Evolutionary conservation across 495 filamentous ascomycete genomes (phyloP).

Genomic region (Annulohypoxylon nitens): DNA sequence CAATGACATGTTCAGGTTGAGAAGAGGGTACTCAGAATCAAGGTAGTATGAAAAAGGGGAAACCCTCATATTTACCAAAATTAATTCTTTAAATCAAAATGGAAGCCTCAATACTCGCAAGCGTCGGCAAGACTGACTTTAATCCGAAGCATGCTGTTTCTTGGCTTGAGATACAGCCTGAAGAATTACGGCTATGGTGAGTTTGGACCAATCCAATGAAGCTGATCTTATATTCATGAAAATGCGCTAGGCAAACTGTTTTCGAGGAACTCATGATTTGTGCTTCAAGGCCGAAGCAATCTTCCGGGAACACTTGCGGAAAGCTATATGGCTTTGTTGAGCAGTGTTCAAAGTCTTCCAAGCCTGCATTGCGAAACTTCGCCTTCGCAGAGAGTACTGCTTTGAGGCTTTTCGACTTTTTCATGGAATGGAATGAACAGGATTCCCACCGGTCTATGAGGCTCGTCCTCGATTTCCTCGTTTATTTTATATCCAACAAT

Average conservation of each 20-base stretch:
- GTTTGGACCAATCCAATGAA: slow-evolving; percentile 11
- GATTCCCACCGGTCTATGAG: slow-evolving; percentile 80
- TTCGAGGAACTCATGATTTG: slow-evolving; percentile 58
- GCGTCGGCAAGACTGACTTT: slow-evolving; percentile 44
- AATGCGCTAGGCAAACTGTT: slow-evolving; percentile 31
- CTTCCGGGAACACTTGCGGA: slow-evolving; percentile 61
- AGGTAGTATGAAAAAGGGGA: slow-evolving; percentile 26
- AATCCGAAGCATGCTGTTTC: slow-evolving; percentile 51
- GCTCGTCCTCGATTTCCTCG: slow-evolving; percentile 74
- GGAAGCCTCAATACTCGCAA: slow-evolving; percentile 37
- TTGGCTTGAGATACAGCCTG: slow-evolving; percentile 55
- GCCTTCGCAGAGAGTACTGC: slow-evolving; percentile 67
- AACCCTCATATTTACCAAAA: not conserved
- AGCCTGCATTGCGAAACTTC: slow-evolving; percentile 55
- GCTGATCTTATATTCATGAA: slow-evolving; percentile 12
- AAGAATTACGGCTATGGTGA: slow-evolving; percentile 47
- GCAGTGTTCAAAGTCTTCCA: slow-evolving; percentile 62
- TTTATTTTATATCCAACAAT: slow-evolving; percentile 64
- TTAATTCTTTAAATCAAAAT: slow-evolving; percentile 9
- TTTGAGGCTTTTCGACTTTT: slow-evolving; percentile 74
- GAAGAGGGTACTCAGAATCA: slow-evolving; percentile 4
- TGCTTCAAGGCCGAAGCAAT: slow-evolving; percentile 61
- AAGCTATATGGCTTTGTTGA: slow-evolving; percentile 68
- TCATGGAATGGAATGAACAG: slow-evolving; percentile 78
- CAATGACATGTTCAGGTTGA: slow-evolving; percentile 22